These are phyloP conservation scores for Daldinia sp. DNA, from an alignment of 2,329 filamentous ascomycete genomes.

Conservation along the genomic window DNA sequence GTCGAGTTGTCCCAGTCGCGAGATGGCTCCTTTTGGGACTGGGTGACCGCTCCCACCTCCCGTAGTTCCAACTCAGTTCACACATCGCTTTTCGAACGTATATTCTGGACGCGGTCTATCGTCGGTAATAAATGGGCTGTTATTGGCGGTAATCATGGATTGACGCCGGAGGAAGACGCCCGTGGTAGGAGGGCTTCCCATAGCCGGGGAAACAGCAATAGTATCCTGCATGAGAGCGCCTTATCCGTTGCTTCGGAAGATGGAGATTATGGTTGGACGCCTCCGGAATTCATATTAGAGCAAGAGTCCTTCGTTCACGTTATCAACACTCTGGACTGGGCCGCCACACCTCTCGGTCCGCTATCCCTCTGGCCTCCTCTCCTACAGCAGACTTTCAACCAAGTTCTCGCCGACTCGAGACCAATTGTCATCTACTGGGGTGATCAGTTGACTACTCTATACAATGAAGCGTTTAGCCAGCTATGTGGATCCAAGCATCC, in stretches of 20 bases:
- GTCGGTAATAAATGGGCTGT: conserved; percentile 55
- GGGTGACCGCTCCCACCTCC: conserved; percentile 46
- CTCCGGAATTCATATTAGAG: conserved; percentile 54
- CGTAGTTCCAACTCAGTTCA: conserved; percentile 9
- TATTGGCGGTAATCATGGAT: conserved; percentile 56
- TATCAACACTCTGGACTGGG: conserved; percentile 61
- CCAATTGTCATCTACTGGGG: conserved; percentile 75
- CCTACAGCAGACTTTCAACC: conserved; percentile 60
- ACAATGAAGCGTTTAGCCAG: conserved; percentile 77
- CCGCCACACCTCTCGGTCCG: conserved; percentile 59
- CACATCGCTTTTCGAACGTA: conserved; percentile 48
- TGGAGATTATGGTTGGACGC: conserved; percentile 47
- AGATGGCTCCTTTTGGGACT: conserved; percentile 56
- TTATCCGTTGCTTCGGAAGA: conserved; percentile 37
- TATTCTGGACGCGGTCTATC: conserved; percentile 55
- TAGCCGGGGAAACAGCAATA: conserved; percentile 28
- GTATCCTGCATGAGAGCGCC: conserved; percentile 25
- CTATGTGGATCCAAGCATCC: conserved; percentile 76
- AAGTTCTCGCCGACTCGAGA: conserved; percentile 59
- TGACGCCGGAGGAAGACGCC: conserved; percentile 45
- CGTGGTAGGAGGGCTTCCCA: conserved; percentile 23
- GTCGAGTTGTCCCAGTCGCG: conserved; percentile 49
- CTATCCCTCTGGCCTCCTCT: conserved; percentile 61
- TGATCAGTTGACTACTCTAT: conserved; percentile 71
- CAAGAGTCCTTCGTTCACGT: conserved; percentile 56